Evolutionary conservation across 306 rosid species (phyloP).

Genomic region (Vigna radiata): DNA sequence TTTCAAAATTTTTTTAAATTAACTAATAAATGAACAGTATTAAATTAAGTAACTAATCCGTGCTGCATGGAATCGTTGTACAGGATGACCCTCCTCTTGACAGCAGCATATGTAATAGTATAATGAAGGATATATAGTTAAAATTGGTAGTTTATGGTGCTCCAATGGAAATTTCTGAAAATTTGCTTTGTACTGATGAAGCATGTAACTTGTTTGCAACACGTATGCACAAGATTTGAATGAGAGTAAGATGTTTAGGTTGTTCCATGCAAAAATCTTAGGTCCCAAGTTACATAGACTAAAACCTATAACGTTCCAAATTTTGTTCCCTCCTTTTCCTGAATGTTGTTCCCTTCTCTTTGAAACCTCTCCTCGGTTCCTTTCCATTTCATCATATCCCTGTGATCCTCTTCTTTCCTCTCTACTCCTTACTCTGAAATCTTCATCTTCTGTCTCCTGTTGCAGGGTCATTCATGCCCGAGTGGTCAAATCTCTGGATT

Average conservation of each 20-base stretch:
- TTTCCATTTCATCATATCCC: constrained; percentile 34
- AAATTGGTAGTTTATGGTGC: not conserved
- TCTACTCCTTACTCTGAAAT: constrained; percentile 55
- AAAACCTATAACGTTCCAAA: constrained; percentile 14
- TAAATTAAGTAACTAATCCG: too few species aligned
- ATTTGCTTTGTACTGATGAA: not conserved
- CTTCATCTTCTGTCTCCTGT: constrained; percentile 56
- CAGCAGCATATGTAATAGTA: too few species aligned
- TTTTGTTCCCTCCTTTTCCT: not conserved
- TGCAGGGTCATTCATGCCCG: constrained; percentile 67
- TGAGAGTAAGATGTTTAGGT: constrained; percentile 39
- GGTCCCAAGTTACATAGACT: constrained; percentile 21
- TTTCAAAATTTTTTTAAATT: too few species aligned
- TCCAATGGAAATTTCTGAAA: not conserved
- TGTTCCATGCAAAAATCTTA: constrained; percentile 23
- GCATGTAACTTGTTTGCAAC: not conserved
- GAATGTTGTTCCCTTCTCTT: constrained; percentile 17
- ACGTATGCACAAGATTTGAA: not conserved
- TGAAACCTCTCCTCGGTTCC: constrained; percentile 31
- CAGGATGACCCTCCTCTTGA: too few species aligned
- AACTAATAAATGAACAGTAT: too few species aligned
- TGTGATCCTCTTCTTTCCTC: constrained; percentile 53
- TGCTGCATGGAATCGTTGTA: too few species aligned
- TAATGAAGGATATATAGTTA: too few species aligned
- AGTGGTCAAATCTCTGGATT: constrained; percentile 65